Percentiles rank a stretch among this genome's conserved stretches.
These are phyloP conservation scores for Phyllosticta capitalensis DNA, from an alignment of 2,329 filamentous ascomycete species.

Conservation along the genomic window DNA sequence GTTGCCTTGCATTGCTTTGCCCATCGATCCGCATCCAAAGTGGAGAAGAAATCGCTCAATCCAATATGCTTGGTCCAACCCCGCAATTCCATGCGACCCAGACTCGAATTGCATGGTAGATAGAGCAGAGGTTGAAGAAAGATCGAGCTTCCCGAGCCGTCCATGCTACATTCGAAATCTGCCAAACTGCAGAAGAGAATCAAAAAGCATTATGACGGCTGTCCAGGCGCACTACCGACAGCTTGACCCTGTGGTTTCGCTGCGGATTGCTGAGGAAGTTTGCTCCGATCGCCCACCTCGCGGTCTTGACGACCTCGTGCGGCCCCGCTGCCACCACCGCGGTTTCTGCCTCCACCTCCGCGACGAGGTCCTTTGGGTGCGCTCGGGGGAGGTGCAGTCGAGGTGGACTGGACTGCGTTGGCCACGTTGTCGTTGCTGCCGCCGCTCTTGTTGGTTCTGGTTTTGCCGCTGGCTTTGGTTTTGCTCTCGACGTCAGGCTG, in stretches of 20 bases:
- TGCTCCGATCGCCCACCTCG: background rate
- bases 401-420: background rate
- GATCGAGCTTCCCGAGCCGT: background rate
- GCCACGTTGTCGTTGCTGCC: background rate
- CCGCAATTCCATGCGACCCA: too few relatives aligned
- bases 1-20: background rate
- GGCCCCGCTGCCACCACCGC: background rate
- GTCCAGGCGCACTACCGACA: background rate
- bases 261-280: background rate
- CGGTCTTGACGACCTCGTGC: background rate
- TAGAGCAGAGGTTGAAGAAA: background rate
- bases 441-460: background rate
- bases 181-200: background rate
- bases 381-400: background rate
- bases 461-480: background rate
- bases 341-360: background rate
- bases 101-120: background rate
- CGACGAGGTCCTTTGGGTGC: background rate
- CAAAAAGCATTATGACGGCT: background rate
- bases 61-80: background rate
- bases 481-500: background rate
- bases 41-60: background rate
- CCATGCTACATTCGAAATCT: background rate
- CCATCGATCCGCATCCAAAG: background rate
- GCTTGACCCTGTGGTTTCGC: background rate